Evolutionary conservation across 495 filamentous ascomycete species (phyloP).

Genomic region (Cudoniella acicularis): DNA sequence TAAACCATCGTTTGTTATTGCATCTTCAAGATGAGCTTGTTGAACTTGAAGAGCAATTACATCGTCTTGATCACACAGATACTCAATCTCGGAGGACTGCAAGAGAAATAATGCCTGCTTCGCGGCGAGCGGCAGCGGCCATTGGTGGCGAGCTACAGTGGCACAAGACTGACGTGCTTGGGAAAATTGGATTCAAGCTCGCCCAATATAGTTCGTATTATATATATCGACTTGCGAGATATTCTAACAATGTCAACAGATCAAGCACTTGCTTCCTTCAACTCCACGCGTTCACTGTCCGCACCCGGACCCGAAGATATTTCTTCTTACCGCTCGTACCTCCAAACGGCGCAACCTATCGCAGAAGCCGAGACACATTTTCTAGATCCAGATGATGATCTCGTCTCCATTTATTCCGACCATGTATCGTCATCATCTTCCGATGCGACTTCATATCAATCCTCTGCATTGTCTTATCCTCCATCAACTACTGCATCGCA

Average conservation of each 20-base stretch:
- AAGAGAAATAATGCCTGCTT: conserved; percentile 54
- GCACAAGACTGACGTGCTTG: conserved; percentile 66
- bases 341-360: conserved; percentile 57
- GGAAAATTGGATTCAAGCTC: conserved; percentile 67
- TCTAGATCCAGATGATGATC: conserved; percentile 60
- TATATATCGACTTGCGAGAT: neutral
- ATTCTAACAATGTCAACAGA: conserved; percentile 42
- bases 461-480: neutral
- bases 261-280: conserved; percentile 64
- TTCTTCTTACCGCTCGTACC: conserved; percentile 61
- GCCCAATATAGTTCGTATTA: conserved; percentile 74
- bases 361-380: conserved; percentile 65
- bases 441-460: conserved; percentile 2
- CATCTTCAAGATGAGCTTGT: conserved; percentile 84
- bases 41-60: conserved; percentile 72
- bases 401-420: conserved; percentile 51
- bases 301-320: conserved; percentile 55
- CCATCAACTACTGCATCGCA: neutral
- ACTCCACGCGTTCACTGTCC: conserved; percentile 51
- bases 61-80: conserved; percentile 67
- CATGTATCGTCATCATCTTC: conserved; percentile 3
- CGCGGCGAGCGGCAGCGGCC: conserved; percentile 63
- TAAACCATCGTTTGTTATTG: conserved; percentile 83
- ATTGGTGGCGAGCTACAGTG: conserved; percentile 64
- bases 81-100: conserved; percentile 57